Evolutionary conservation across 257 asterid genomes (phyloP).

Genomic region (Paulownia fortunei): DNA sequence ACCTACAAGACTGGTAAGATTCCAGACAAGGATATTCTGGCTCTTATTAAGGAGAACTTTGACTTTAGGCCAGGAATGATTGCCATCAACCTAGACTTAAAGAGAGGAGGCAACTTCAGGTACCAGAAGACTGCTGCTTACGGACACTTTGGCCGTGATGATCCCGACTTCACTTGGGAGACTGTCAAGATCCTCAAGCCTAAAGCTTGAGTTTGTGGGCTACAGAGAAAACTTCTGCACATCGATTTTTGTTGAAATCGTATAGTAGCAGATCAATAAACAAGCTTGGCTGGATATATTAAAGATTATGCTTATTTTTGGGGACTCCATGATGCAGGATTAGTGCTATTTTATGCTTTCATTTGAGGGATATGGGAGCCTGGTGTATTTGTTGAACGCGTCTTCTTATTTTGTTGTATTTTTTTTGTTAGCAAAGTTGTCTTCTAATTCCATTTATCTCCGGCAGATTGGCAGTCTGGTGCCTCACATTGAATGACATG

Average conservation of each 20-base stretch:
- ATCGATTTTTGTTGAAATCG: not conserved
- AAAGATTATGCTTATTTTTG: constrained; percentile 17
- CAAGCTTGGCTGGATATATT: constrained; percentile 28
- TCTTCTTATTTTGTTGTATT: not conserved
- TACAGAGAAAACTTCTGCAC: not conserved
- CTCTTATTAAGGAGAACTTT: constrained; percentile 61
- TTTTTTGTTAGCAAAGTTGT: constrained; percentile 11
- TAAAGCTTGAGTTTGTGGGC: constrained; percentile 47
- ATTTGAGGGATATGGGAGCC: constrained; percentile 8
- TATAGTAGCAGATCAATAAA: constrained; percentile 17
- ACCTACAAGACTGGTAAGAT: constrained; percentile 69
- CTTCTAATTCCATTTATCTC: not conserved
- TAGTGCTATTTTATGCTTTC: not conserved
- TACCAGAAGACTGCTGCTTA: constrained; percentile 82
- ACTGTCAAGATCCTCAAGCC: constrained; percentile 70
- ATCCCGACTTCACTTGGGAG: constrained; percentile 77
- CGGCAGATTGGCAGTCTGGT: constrained; percentile 11
- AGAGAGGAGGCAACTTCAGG: constrained; percentile 74
- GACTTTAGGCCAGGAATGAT: constrained; percentile 88
- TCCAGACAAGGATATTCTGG: constrained; percentile 69
- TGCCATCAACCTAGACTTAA: constrained; percentile 66
- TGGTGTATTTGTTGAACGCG: constrained; percentile 26
- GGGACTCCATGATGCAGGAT: not conserved
- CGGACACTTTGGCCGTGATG: constrained; percentile 77
- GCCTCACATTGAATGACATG: not conserved